A percentile compares a stretch with the other conserved stretches of the same genome.
These are phyloP conservation scores for Caloboletus inedulis DNA, from an alignment of 1,284 basidiomycete species.

Conservation along the genomic window DNA sequence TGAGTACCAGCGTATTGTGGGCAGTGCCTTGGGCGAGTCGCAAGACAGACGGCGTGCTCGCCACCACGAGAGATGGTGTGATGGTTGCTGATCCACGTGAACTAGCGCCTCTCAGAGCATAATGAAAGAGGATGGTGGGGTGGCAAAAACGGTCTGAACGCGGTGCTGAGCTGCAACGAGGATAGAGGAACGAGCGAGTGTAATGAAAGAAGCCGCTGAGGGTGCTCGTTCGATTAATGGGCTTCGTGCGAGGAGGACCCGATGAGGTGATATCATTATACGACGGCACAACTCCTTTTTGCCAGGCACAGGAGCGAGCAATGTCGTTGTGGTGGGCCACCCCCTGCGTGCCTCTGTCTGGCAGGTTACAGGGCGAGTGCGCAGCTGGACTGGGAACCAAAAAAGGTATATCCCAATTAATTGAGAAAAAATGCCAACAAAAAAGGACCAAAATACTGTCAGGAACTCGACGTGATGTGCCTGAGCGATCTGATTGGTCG, in stretches of 20 bases:
- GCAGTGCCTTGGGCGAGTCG: conserved; percentile 8
- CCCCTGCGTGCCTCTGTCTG: conserved; percentile 3
- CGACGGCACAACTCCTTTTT: too few relatives aligned
- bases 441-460: conserved; percentile 19
- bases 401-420: not conserved
- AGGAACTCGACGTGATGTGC: conserved; percentile 35
- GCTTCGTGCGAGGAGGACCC: not conserved
- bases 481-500: conserved; percentile 35
- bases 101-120: conserved; percentile 7
- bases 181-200: not conserved
- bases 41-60: not conserved
- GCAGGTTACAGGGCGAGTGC: not conserved
- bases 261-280: conserved; percentile 6
- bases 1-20: not conserved
- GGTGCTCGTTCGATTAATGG: not conserved
- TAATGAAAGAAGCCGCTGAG: conserved; percentile 8
- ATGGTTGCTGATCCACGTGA: conserved; percentile 17
- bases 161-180: conserved; percentile 10
- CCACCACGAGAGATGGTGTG: conserved; percentile 7
- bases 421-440: not conserved
- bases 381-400: not conserved
- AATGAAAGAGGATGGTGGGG: not conserved
- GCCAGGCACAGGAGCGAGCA: conserved; percentile 6
- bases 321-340: not conserved
- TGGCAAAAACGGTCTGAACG: not conserved